Evolutionary conservation across 371 early-diverging fungal genomes (phyloP).

Genomic region (Rhizopus sp.): DNA sequence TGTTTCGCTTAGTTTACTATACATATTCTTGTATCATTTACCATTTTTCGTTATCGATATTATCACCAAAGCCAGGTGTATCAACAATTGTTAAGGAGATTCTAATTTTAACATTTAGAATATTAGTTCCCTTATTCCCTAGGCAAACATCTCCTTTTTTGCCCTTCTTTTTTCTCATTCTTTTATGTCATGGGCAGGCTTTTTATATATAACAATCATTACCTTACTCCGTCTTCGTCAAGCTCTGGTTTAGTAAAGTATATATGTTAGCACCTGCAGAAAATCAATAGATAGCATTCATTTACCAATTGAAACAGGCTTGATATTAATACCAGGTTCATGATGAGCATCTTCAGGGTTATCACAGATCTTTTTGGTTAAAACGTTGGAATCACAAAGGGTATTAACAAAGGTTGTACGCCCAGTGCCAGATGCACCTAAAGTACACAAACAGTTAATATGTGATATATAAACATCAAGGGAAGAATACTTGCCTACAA

Average conservation of each 20-base stretch:
- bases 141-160: slow-evolving; percentile 10
- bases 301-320: slow-evolving; percentile 70
- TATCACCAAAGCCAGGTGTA: slow-evolving; percentile 97
- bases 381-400: slow-evolving; percentile 81
- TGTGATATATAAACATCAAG: neutral
- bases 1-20: neutral
- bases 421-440: slow-evolving; percentile 94
- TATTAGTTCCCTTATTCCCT: slow-evolving; percentile 8
- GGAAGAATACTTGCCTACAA: slow-evolving; percentile 76
- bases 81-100: slow-evolving; percentile 74
- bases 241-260: slow-evolving; percentile 60
- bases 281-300: neutral
- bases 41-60: slow-evolving; percentile 81
- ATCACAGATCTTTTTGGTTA: slow-evolving; percentile 69
- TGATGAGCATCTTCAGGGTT: slow-evolving; percentile 86
- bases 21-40: slow-evolving; percentile 17
- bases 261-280: neutral
- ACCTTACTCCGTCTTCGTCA: slow-evolving; percentile 94
- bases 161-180: neutral
- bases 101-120: slow-evolving; percentile 11
- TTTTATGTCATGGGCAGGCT: neutral
- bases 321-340: slow-evolving; percentile 92
- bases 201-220: slow-evolving; percentile 28
- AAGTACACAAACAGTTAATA: neutral
- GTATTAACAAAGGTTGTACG: slow-evolving; percentile 99